Base-by-base conservation (phyloP, 2,329 filamentous ascomycete species). In the Epichloe brachyelytri region DNA sequence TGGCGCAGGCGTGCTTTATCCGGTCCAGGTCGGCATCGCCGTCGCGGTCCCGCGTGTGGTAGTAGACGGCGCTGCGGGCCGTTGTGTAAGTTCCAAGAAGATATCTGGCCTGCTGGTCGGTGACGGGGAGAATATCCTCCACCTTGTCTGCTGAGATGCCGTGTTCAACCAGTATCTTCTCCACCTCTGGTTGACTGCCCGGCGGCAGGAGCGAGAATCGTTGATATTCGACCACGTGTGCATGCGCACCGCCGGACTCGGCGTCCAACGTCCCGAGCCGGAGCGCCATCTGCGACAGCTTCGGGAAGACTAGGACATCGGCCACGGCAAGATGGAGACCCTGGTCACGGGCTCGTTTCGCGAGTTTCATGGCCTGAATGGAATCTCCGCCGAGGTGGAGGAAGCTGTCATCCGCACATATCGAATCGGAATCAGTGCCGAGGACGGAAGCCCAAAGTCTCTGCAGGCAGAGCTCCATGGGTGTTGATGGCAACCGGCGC, bases 391-490 rank as follows among this genome's bases (percentile, higher is more conserved):
- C 54, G n/a, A 54, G 44, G 4, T 44, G 12, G 17, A 56, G 39
- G 22, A 54, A 56, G 49, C 44, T 53, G 34, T 54, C 51, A 40
- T 56, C 52, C 14, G 50, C 46, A 4, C 38, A 37, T 4, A 54
- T 46, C 5, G n/a, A 39, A 11, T 30, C 26, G 7, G 19, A 12
- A 10, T 46, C n/a, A 5, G 54, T 17, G 20, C 38, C 36, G 4
- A 52, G 46, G 12, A 50, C 44, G 15, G 48, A 20, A 2, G 48
- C 45, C 54, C 46, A 51, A 2, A 53, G 22, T 34, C 14, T n/a
- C 36, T 57, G 59, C 48, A 57, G 57, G 46, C 33, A 38, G 30
- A 40, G 46, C 36, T 58, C 62, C 17, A 47, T 51, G 4, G 48
- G 49, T 0, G 52, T 53, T 12, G 50, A 39, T 3, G 57, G 54